phyloP scores from a whole-genome alignment of 2,329 filamentous ascomycete species.

The Clarireedia sp. region DNA sequence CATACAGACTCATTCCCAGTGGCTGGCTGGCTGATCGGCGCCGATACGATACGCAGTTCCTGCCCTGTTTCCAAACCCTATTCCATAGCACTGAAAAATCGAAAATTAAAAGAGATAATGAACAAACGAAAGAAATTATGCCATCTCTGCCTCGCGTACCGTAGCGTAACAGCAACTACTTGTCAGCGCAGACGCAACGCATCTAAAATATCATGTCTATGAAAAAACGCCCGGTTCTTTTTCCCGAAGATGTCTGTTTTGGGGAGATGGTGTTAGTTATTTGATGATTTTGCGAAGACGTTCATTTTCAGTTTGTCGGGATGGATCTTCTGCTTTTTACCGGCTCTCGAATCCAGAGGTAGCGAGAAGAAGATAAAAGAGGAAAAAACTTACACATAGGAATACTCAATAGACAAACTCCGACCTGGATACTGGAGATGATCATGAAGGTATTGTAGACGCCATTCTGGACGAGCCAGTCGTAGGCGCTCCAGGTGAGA shows the following conservation, averaged over 20 bases:
- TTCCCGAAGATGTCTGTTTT: conserved; percentile 68
- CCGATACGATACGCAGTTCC: no score
- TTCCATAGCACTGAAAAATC: no score
- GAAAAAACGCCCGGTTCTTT: conserved; percentile 64
- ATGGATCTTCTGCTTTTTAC: no score
- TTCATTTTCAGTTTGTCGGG: no score
- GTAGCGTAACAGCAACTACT: not conserved
- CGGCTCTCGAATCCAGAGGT: no score
- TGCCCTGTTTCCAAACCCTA: no score
- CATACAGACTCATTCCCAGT: no score
- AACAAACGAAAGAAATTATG: no score
- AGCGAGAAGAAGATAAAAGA: not conserved
- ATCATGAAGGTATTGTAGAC: conserved; percentile 56
- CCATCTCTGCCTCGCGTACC: no score
- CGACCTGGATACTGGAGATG: conserved; percentile 70
- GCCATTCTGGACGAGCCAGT: conserved; percentile 68
- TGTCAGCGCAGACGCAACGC: conserved; percentile 4
- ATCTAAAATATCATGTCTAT: conserved; percentile 62
- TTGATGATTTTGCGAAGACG: no score
- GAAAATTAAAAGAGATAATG: no score
- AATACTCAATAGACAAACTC: conserved; percentile 65
- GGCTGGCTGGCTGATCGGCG: no score
- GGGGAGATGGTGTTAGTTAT: not conserved
- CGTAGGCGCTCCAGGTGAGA: conserved; percentile 74
- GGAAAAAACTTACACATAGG: conserved; percentile 61